Evolutionary conservation across 192 early-diverging fungal genomes (phyloP), one percentile per base, ranked within the genome.

Genomic region (Coemansia sp.): DNA sequence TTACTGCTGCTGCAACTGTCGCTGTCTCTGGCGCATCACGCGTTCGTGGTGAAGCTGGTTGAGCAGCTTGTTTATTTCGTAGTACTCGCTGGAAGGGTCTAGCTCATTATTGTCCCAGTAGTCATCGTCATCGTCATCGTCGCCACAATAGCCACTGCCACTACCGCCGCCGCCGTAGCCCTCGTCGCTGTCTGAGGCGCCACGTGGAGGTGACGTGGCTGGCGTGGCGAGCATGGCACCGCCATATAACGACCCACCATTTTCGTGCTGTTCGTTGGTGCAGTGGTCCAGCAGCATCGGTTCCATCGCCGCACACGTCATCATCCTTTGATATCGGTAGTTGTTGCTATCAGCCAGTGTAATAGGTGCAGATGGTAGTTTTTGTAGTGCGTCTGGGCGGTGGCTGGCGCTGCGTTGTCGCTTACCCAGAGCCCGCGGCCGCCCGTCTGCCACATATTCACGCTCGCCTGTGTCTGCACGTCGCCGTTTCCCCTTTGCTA

Each of bases 31-130:
- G 33, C 71, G 71, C 64, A 73, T 56, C 40, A 56, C 52, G 46
- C 77, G 72, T 48, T 80, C 77, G 39, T 35, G 72, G 25, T 80
- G 77, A 39, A 80, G 69, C 64, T 62, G 68, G 30, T 71, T 68
- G n/a, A 80, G 66, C 43, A 80, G 65, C 43, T 58, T 45, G 63
- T 74, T 80, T 29, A 80, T 80, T 12, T 64, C 37, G 59, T 80
- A 80, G 62, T 80, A 80, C 46, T 74, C 67, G 62, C 72, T 74
- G 30, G 43, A 30, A 1, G 77, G 72, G 25, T 70, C 68, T 16
- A 67, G 34, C 55, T 56, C 68, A 25, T 40, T 15, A 40, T 40
- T 37, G 13, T 46, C 61, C 12, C 39, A 61, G 28, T 49, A 60
- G 49, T 42, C 46, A 25, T 51, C 48, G 26, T 64, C 61, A 8